A percentile compares a stretch with the other conserved stretches of the same genome.
These are phyloP conservation scores for Ganoderma leucocontextum DNA, from an alignment of 1,284 basidiomycete genomes.

Conservation along the genomic window DNA sequence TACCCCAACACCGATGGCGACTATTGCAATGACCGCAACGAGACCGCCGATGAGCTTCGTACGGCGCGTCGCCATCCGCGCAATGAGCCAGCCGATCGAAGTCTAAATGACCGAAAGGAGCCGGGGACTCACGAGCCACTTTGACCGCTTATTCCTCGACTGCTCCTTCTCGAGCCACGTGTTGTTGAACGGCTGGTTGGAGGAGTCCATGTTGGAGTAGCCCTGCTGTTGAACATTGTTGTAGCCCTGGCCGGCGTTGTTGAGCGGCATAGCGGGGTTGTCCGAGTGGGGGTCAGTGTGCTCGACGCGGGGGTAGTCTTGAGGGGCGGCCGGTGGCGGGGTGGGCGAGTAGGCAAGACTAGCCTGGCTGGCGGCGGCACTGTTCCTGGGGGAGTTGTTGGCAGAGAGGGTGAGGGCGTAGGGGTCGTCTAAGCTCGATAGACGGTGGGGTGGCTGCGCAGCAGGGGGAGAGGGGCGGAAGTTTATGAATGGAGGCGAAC, in stretches of 20 bases:
- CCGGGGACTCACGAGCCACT: constrained; percentile 46
- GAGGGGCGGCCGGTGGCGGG: constrained; percentile 21
- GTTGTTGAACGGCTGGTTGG: constrained; percentile 38
- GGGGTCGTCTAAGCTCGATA: constrained; percentile 44
- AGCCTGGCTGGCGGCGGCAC: constrained; percentile 13
- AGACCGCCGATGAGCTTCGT: constrained; percentile 57
- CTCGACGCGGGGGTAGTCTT: constrained; percentile 33
- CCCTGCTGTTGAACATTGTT: constrained; percentile 22
- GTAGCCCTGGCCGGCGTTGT: constrained; percentile 1
- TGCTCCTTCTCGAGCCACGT: constrained; percentile 50
- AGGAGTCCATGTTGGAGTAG: constrained; percentile 42
- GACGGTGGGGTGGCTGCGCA: constrained; percentile 47
- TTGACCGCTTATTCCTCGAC: constrained; percentile 41
- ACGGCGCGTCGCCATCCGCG: not conserved
- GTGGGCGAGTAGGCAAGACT: constrained; percentile 14
- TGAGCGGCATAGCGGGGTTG: constrained; percentile 32
- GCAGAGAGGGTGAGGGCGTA: constrained; percentile 37
- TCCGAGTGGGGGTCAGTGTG: constrained; percentile 24
- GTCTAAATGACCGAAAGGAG: not conserved
- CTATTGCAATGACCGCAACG: constrained; percentile 51
- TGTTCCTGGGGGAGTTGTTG: constrained; percentile 34
- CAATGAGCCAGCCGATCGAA: not conserved
- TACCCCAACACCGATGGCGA: constrained; percentile 58
- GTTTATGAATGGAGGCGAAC: constrained; percentile 10
- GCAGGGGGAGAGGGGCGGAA: constrained; percentile 28